Conservation (phyloP, 768 basidiomycete species). For the Lactarius pseudohatsudake region DNA sequence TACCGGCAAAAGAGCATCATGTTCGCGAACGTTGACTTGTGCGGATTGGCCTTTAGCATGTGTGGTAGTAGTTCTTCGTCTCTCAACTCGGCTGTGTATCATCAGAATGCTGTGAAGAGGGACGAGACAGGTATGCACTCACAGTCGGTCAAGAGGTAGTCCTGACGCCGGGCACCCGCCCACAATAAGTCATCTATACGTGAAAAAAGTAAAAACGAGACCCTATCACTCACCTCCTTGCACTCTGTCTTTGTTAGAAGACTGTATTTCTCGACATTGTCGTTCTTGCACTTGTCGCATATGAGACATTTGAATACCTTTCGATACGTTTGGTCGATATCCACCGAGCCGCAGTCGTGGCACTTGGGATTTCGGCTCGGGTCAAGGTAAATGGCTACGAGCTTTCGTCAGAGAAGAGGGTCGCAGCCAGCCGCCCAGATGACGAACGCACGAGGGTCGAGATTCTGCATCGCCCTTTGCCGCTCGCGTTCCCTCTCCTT, state of each 20-base stretch:
- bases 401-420: conserved; percentile 9
- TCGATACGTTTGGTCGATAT: conserved; percentile 80
- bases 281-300: conserved; percentile 88
- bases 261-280: conserved; percentile 89
- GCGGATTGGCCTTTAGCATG: conserved; percentile 90
- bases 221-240: conserved; percentile 61
- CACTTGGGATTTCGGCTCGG: conserved; percentile 78
- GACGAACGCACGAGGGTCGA: conserved; percentile 63
- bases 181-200: neutral
- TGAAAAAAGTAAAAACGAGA: conserved; percentile 29
- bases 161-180: conserved; percentile 44
- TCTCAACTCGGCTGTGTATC: conserved; percentile 75
- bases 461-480: conserved; percentile 69
- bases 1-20: conserved; percentile 98
- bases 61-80: conserved; percentile 93
- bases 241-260: conserved; percentile 98
- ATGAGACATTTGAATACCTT: conserved; percentile 84
- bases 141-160: conserved; percentile 95
- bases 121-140: conserved; percentile 33
- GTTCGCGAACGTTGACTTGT: conserved; percentile 93
- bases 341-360: conserved; percentile 79
- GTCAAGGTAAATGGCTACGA: conserved; percentile 76
- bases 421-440: neutral
- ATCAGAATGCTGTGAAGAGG: conserved; percentile 2
- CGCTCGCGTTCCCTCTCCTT: conserved; percentile 83